Evolutionary conservation across 805 yeast genomes (phyloP).

Genomic region (Candida coquimbonensis): DNA sequence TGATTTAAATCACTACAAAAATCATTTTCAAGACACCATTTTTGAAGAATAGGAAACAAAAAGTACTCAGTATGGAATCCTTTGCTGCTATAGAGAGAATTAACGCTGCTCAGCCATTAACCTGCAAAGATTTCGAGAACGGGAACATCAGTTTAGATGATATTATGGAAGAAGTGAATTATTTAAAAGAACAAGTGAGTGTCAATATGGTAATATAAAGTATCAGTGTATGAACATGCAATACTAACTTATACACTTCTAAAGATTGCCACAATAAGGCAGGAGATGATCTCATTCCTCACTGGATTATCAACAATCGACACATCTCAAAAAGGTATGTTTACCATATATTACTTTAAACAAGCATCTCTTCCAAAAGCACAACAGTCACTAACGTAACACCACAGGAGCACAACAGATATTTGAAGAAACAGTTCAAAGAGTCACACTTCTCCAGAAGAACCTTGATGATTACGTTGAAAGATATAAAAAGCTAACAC

Average conservation of each 20-base stretch:
- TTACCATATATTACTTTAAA: neutral
- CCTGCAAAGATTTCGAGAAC: conserved; percentile 34
- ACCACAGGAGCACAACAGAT: conserved; percentile 17
- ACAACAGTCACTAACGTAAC: no score
- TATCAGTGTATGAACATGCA: neutral
- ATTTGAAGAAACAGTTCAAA: conserved; percentile 27
- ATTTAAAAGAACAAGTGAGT: conserved; percentile 25
- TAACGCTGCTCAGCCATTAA: conserved; percentile 18
- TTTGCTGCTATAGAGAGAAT: conserved; percentile 24
- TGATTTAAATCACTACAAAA: no score
- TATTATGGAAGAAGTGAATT: conserved; percentile 30
- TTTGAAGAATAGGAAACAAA: no score
- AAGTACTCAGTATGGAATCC: conserved; percentile 18
- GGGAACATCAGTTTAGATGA: conserved; percentile 31
- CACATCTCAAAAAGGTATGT: conserved; percentile 20
- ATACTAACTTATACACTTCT: neutral
- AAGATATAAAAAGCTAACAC: conserved; percentile 38
- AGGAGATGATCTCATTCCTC: conserved; percentile 32
- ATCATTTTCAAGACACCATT: no score
- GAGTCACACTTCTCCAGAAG: conserved; percentile 28
- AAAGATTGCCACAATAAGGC: conserved; percentile 27
- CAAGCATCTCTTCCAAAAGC: neutral
- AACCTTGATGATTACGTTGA: conserved; percentile 38
- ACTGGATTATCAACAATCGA: conserved; percentile 35
- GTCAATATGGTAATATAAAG: neutral